Conservation (phyloP, 306 rosid genomes). For the Quercus glauca region DNA sequence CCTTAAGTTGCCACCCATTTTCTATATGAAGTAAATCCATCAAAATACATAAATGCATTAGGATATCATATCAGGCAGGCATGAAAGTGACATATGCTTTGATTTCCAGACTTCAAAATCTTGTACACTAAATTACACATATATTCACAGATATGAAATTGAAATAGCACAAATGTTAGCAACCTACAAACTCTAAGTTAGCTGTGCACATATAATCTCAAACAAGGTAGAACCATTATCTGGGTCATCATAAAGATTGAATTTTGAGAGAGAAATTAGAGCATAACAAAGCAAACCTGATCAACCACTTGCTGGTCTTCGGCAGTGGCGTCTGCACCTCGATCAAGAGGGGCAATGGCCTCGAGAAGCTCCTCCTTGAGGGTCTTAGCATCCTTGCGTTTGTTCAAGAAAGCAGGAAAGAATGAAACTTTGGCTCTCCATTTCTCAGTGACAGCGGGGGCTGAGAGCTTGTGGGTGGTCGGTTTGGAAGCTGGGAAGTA, state of each 20-base stretch:
- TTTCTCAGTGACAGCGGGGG: constrained; percentile 27
- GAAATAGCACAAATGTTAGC: background rate
- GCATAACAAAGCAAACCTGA: constrained; percentile 37
- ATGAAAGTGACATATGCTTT: background rate
- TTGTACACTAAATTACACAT: background rate
- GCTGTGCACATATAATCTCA: too few species aligned
- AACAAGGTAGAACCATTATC: too few species aligned
- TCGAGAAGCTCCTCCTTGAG: constrained; percentile 76
- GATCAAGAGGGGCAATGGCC: constrained; percentile 71
- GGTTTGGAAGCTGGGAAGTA: constrained; percentile 20
- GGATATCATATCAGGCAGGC: background rate
- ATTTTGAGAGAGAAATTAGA: too few species aligned
- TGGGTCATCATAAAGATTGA: too few species aligned
- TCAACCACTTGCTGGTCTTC: constrained; percentile 69
- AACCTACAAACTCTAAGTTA: background rate
- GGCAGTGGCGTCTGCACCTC: constrained; percentile 82
- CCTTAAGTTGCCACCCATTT: background rate
- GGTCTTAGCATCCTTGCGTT: constrained; percentile 48
- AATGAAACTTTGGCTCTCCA: constrained; percentile 72
- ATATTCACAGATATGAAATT: background rate
- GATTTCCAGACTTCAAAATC: background rate
- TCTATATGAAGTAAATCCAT: background rate
- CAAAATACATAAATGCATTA: background rate
- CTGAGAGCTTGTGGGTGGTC: constrained; percentile 20
- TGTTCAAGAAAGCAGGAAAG: constrained; percentile 63